phyloP scores from a whole-genome alignment of 352 stramenopile species.

The Globisporangium solare region DNA sequence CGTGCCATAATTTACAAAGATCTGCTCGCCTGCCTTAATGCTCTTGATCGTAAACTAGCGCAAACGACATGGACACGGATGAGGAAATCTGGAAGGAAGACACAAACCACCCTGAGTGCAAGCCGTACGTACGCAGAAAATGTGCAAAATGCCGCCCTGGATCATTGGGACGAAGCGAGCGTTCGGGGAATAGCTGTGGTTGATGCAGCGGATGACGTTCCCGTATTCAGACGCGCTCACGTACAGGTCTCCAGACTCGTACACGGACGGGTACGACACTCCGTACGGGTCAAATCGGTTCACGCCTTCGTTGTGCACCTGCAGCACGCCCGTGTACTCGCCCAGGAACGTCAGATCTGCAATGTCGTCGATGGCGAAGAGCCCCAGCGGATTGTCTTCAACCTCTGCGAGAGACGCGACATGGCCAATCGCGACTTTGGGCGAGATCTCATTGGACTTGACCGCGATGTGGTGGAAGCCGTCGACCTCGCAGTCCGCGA shows the following conservation, averaged over 20 bases:
- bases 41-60: slow-evolving; percentile 46
- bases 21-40: slow-evolving; percentile 46
- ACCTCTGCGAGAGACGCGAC: slow-evolving; percentile 37
- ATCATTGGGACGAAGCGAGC: slow-evolving; percentile 65
- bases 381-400: slow-evolving; percentile 45
- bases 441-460: slow-evolving; percentile 29
- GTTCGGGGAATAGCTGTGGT: slow-evolving; percentile 62
- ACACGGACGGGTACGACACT: slow-evolving; percentile 67
- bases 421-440: slow-evolving; percentile 51
- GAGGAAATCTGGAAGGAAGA: slow-evolving; percentile 2
- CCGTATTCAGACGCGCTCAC: slow-evolving; percentile 67
- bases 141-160: slow-evolving; percentile 56
- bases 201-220: slow-evolving; percentile 77
- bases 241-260: slow-evolving; percentile 57
- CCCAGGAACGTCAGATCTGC: slow-evolving; percentile 40
- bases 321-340: slow-evolving; percentile 66
- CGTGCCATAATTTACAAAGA: slow-evolving; percentile 70
- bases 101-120: background rate
- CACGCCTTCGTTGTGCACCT: slow-evolving; percentile 34
- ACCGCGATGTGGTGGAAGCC: slow-evolving; percentile 39
- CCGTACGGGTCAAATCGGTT: slow-evolving; percentile 60
- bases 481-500: slow-evolving; percentile 44
- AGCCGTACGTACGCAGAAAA: slow-evolving; percentile 61
- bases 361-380: slow-evolving; percentile 60
- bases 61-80: slow-evolving; percentile 9